Evolutionary conservation across 768 basidiomycete species (phyloP).

Genomic region (Pulveroboletus sp.): DNA sequence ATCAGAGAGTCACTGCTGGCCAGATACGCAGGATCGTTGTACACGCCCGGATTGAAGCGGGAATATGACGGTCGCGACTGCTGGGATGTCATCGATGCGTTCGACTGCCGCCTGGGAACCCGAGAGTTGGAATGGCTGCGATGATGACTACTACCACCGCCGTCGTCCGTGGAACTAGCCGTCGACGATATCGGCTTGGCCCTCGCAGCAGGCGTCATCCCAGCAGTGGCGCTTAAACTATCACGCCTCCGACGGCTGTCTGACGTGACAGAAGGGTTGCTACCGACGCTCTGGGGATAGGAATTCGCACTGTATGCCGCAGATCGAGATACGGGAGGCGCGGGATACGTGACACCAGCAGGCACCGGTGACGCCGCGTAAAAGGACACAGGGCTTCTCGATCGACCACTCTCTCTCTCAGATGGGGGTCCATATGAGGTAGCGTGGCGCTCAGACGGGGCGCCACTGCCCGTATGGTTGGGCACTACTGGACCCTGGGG

Average conservation of each 20-base stretch:
- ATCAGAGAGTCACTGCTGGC: conserved; percentile 25
- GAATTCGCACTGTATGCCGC: conserved; percentile 6
- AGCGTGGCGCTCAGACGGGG: conserved; percentile 8
- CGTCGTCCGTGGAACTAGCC: conserved; percentile 8
- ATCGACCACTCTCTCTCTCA: conserved; percentile 17
- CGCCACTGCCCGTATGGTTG: conserved; percentile 6
- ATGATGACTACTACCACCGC: not conserved
- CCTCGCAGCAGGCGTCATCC: conserved; percentile 21
- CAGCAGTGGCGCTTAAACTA: conserved; percentile 21
- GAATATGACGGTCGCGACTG: conserved; percentile 13
- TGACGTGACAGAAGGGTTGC: conserved; percentile 20
- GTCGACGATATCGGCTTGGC: conserved; percentile 11
- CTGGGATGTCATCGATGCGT: conserved; percentile 18
- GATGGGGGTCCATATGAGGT: conserved; percentile 11
- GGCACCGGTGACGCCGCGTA: conserved; percentile 27
- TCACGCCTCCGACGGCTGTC: conserved; percentile 25
- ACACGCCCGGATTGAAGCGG: conserved; percentile 20
- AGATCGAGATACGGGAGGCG: conserved; percentile 26
- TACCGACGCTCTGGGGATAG: not conserved
- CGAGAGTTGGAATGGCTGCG: conserved; percentile 1
- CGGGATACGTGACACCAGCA: conserved; percentile 23
- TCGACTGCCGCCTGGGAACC: conserved; percentile 22
- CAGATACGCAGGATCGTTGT: conserved; percentile 26
- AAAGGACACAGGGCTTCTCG: conserved; percentile 20
- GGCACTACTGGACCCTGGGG: conserved; percentile 24